Conservation (phyloP, 2,329 filamentous ascomycete genomes). For the Bretziella fagacearum region DNA sequence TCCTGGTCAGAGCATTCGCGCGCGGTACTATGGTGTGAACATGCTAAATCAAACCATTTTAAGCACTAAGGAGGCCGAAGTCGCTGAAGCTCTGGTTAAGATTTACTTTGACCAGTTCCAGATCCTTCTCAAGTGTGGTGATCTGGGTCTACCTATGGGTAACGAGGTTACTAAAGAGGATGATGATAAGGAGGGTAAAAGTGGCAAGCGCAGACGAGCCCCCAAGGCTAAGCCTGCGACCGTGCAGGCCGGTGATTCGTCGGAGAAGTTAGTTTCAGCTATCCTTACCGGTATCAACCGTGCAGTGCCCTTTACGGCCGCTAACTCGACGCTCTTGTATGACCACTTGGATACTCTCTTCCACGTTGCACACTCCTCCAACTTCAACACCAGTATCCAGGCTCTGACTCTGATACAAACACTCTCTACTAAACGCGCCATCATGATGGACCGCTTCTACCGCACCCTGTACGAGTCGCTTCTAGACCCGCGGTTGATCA, state of each 20-base stretch:
- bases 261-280: constrained; percentile 79
- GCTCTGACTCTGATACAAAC: constrained; percentile 91
- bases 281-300: constrained; percentile 90
- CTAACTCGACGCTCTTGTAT: constrained; percentile 53
- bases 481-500: constrained; percentile 71
- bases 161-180: constrained; percentile 21
- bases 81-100: constrained; percentile 65
- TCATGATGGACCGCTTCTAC: constrained; percentile 83
- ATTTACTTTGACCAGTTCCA: constrained; percentile 91
- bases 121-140: constrained; percentile 51
- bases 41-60: constrained; percentile 94
- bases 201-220: constrained; percentile 19
- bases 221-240: not conserved
- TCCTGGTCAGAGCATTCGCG: constrained; percentile 70
- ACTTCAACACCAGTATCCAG: constrained; percentile 97
- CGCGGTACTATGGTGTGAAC: constrained; percentile 91
- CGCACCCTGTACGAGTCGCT: constrained; percentile 89
- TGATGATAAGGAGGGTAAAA: constrained; percentile 21
- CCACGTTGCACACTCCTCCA: constrained; percentile 89
- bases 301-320: constrained; percentile 78
- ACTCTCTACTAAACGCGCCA: constrained; percentile 61
- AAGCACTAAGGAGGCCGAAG: constrained; percentile 62
- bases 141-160: constrained; percentile 25
- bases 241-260: constrained; percentile 10
- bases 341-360: constrained; percentile 88